Base-by-base conservation (phyloP, 441 rosid species). In the Pelargonium cotyledonis region DNA sequence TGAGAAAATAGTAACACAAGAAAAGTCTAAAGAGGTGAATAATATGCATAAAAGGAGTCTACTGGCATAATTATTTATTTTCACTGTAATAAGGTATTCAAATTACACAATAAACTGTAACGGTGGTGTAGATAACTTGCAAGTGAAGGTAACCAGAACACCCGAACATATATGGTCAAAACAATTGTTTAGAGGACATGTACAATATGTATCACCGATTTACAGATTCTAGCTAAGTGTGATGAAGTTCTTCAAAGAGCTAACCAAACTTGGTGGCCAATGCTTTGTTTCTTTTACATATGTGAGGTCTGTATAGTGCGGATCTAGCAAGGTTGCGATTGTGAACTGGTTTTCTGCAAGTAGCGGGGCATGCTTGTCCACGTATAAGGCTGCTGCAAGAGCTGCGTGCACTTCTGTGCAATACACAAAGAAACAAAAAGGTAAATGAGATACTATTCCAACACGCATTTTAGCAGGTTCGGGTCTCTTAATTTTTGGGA, bases 191-290 rank as follows among this genome's bases (percentile, higher is more conserved):
- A 15, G 66, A 16, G 31, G 62, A 47, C 41, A 29, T 16, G 47
- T 67, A 49, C 18, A 2, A 21, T 44, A 44, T 63, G 69, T n/a
- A 47, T 23, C 26, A 23, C 26, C 2, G 26, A 23, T 23, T n/a
- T 14, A 65, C 5, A 63, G 62, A 40, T 65, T 19, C 77, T 79
- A 82, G 5, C 82, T 78, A 70, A 84, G 85, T 4, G 86, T 83
- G 76, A 86, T 83, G 76, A 84, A 86, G 51, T 80, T 83, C 72
- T 72, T 79, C 71, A 84, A 80, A 19, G 85, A 84, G 72, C 81
- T 83, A 71, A 86, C 77, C 83, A 86, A 76, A 80, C 90, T 84
- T 3, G 90, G 88, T 49, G 90, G 90, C 88, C 88, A 84, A 60
- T 86, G 87, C 79, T 83, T 86, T 0, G 79, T 83, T 60, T 84